Evolutionary conservation across 352 stramenopile genomes (phyloP).

Genomic region (Globisporangium okanoganense): DNA sequence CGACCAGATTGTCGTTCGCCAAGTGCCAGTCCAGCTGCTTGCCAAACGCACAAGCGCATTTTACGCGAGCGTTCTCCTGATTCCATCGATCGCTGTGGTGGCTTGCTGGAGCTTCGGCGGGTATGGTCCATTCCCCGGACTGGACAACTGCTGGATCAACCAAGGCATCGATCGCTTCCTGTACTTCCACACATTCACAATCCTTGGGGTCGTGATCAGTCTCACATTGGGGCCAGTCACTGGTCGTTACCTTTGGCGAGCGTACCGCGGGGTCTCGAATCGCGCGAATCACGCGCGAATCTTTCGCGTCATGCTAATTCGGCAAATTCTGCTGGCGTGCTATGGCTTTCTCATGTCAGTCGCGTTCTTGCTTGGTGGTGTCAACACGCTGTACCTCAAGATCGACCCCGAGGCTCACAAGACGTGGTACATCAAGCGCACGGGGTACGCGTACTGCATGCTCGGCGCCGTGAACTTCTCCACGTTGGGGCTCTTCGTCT

Average conservation of each 20-base stretch:
- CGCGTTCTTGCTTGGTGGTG: constrained; percentile 17
- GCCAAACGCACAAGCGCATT: constrained; percentile 15
- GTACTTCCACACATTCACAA: constrained; percentile 32
- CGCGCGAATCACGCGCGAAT: constrained; percentile 10
- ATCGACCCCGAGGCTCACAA: constrained; percentile 17
- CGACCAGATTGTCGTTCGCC: constrained; percentile 22
- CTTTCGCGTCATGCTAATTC: constrained; percentile 24
- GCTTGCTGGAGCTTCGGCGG: constrained; percentile 24
- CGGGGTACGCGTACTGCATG: constrained; percentile 27
- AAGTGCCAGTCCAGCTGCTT: constrained; percentile 20
- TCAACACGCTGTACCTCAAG: constrained; percentile 24
- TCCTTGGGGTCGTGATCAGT: constrained; percentile 19
- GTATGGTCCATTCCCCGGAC: constrained; percentile 26
- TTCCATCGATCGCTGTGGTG: constrained; percentile 18
- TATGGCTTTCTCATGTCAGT: constrained; percentile 26
- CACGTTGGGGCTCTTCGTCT: constrained; percentile 28
- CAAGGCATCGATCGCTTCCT: constrained; percentile 23
- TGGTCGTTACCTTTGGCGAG: constrained; percentile 21
- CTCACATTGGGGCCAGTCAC: constrained; percentile 18
- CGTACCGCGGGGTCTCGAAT: constrained; percentile 14
- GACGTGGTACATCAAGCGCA: constrained; percentile 26
- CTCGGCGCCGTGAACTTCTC: constrained; percentile 30
- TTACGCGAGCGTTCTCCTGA: constrained; percentile 19
- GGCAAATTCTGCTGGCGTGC: constrained; percentile 22
- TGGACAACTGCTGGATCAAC: constrained; percentile 37